These are phyloP conservation scores for Speleostelium caveatum DNA, from an alignment of 78 protist species.

Conservation along the genomic window DNA sequence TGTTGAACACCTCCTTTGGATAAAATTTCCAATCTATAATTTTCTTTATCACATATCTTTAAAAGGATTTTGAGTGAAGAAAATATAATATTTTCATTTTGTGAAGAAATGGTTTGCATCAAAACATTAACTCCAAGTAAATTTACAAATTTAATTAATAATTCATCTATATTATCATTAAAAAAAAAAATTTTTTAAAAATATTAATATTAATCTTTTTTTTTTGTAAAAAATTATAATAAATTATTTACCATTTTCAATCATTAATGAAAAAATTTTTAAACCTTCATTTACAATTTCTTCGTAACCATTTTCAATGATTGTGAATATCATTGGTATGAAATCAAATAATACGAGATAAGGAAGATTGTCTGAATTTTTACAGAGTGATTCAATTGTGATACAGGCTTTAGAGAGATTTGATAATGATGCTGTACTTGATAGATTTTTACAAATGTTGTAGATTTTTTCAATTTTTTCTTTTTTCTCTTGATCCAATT, in stretches of 20 bases:
- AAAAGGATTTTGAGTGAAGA: slow-evolving; percentile 5
- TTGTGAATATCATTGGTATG: slow-evolving; percentile 34
- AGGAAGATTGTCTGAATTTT: slow-evolving; percentile 28
- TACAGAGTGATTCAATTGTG: slow-evolving; percentile 47
- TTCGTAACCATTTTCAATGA: slow-evolving; percentile 26
- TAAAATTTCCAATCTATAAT: neutral
- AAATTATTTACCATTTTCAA: slow-evolving; percentile 9
- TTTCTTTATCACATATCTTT: neutral
- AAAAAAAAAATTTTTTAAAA: too few species aligned
- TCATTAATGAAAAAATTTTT: neutral
- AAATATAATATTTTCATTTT: slow-evolving; percentile 42
- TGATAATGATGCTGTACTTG: neutral
- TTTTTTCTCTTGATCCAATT: slow-evolving; percentile 4
- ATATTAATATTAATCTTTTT: too few species aligned
- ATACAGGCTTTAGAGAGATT: slow-evolving; percentile 24
- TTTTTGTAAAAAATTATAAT: too few species aligned
- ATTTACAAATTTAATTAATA: slow-evolving; percentile 13
- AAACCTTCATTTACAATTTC: slow-evolving; percentile 15
- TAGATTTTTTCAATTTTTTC: slow-evolving; percentile 22
- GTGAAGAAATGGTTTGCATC: neutral
- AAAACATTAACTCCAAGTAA: slow-evolving; percentile 45
- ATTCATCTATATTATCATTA: too few species aligned
- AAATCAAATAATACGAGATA: slow-evolving; percentile 1
- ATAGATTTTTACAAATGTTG: slow-evolving; percentile 12
- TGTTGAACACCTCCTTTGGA: slow-evolving; percentile 46